Evolutionary conservation across 2,329 filamentous ascomycete species (phyloP).

Genomic region (Xylaria sp.): DNA sequence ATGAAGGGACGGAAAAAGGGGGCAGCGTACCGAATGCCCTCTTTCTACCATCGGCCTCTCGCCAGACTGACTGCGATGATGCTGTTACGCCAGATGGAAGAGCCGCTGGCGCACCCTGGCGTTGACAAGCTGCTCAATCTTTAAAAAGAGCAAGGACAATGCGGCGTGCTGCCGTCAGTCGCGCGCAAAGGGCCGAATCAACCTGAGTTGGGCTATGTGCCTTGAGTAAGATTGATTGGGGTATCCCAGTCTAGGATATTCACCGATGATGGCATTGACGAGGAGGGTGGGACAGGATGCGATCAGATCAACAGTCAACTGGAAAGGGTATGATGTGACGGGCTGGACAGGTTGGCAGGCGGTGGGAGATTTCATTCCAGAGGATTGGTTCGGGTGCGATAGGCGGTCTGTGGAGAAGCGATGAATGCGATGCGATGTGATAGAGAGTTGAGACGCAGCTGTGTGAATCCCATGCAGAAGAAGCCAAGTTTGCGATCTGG

Average conservation of each 20-base stretch:
- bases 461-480: conserved; percentile 38
- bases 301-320: conserved; percentile 38
- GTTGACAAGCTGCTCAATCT: conserved; percentile 12
- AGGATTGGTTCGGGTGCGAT: conserved; percentile 41
- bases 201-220: conserved; percentile 19
- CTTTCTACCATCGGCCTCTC: conserved; percentile 23
- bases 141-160: conserved; percentile 20
- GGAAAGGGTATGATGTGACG: conserved; percentile 38
- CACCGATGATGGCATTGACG: conserved; percentile 38
- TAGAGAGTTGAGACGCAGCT: conserved; percentile 34
- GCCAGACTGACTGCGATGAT: conserved; percentile 5
- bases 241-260: conserved; percentile 30
- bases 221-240: conserved; percentile 31
- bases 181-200: conserved; percentile 38
- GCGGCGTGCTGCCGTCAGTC: conserved; percentile 27
- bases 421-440: conserved; percentile 36
- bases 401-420: conserved; percentile 39
- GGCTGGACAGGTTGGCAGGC: conserved; percentile 30
- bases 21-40: conserved; percentile 3
- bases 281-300: conserved; percentile 31
- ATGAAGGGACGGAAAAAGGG: conserved; percentile 3
- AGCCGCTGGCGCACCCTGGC: conserved; percentile 11
- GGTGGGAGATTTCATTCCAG: conserved; percentile 38
- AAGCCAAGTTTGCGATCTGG: conserved; percentile 36
- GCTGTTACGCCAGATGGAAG: conserved; percentile 7